Conservation (phyloP, 352 stramenopile species). For the Phytophthora uliginosa region DNA sequence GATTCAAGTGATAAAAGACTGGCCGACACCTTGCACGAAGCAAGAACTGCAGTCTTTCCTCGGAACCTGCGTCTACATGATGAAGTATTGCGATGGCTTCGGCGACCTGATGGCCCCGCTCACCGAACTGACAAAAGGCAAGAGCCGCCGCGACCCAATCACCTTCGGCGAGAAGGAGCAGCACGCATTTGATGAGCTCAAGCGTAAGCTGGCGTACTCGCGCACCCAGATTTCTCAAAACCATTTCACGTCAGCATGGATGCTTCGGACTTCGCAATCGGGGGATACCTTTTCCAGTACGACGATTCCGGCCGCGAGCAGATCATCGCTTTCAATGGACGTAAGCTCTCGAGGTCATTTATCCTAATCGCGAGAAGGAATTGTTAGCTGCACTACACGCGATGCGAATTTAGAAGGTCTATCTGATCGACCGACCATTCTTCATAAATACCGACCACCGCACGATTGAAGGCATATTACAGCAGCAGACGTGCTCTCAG, state of each 20-base stretch:
- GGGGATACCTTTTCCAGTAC: background rate
- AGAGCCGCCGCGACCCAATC: background rate
- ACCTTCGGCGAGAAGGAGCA: slow-evolving; percentile 2
- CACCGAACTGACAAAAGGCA: slow-evolving; percentile 4
- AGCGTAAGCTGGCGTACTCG: slow-evolving; percentile 2
- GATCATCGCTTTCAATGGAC: slow-evolving; percentile 1
- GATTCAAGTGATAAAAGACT: slow-evolving; percentile 12
- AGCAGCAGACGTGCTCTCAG: slow-evolving; percentile 8
- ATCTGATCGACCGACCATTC: slow-evolving; percentile 6
- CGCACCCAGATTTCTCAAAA: slow-evolving; percentile 6
- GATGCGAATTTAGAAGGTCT: too few species aligned
- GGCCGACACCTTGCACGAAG: slow-evolving; percentile 18
- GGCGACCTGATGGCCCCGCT: slow-evolving; percentile 8
- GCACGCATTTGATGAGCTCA: background rate
- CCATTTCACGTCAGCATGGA: slow-evolving; percentile 11
- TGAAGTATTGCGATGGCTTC: slow-evolving; percentile 21
- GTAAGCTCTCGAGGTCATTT: background rate
- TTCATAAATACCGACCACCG: slow-evolving; percentile 3
- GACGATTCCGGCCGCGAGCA: background rate
- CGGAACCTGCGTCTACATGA: slow-evolving; percentile 25
- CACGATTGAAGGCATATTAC: background rate
- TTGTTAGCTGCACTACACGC: too few species aligned
- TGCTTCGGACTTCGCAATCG: slow-evolving; percentile 10
- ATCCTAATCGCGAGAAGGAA: slow-evolving; percentile 11
- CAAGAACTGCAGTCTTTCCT: slow-evolving; percentile 26